Base-by-base conservation (phyloP, 1,284 basidiomycete species). In the Schizophyllum commune region DNA sequence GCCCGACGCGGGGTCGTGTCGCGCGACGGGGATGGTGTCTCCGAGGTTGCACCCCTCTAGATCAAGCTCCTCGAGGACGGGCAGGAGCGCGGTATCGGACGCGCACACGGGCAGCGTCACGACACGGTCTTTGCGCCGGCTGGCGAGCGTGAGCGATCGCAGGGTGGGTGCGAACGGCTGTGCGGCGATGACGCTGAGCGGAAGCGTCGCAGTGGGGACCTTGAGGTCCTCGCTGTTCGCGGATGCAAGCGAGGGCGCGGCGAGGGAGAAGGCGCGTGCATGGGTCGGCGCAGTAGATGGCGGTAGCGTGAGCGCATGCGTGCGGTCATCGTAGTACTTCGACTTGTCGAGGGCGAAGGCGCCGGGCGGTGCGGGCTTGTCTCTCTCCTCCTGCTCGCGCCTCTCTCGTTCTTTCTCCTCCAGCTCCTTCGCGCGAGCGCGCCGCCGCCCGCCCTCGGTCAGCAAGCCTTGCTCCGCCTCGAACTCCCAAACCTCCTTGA, bases 401-500 rank as follows among this genome's bases (percentile, higher is more conserved):
- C 60, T 67, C 53, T 62, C 57, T 56, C 20, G 62, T 47, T 21
- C 64, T 63, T 27, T 64, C 60, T 11, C 66, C 63, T n/a, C 70
- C 67, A 5, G 72, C 71, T 11, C 75, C 74, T 22, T 77, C 75
- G 84, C 84, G 62, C 87, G 76, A 15, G 86, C 84, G 53, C 86
- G 80, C 56, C 88, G 74, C 61, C 79, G 80, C 11, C 84, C 87
- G 17, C 86, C 88, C 63, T 89, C 88, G 4, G 88, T 89, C 52
- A 86, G 69, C 54, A 91, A 68, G 0, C 88, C 88, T 64, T 83
- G 83, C 65, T 91, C 88, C 0, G 85, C 87, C 65, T 91, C 89
- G 32, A 89, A 80, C 67, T 91, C 89, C 89, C 89, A 91, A 32
- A 77, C 69, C 67, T 91, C 89, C 68, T 88, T 90, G 27, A 79